Evolutionary conservation across 1,284 basidiomycete genomes (phyloP).

Genomic region (Neolentinus lepideus): DNA sequence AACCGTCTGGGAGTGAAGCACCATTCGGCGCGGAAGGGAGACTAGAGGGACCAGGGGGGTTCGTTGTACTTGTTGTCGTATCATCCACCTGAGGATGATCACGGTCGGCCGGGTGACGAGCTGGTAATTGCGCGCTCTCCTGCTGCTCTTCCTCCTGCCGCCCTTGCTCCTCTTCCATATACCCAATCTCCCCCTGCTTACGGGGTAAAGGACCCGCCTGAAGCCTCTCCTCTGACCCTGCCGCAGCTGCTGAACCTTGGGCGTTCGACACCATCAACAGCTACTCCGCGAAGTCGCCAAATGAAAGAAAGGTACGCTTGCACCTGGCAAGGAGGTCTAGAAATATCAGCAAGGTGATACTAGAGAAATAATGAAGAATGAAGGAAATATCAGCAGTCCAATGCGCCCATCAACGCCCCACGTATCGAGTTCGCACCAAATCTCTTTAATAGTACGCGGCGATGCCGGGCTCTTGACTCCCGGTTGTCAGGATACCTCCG

Average conservation of each 20-base stretch:
- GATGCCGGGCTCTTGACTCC: not conserved
- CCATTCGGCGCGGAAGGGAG: conserved; percentile 12
- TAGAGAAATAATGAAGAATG: conserved; percentile 4
- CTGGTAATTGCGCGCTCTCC: conserved; percentile 20
- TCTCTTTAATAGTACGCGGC: not conserved
- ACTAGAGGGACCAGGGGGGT: conserved; percentile 9
- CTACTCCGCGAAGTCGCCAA: conserved; percentile 10
- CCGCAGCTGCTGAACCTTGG: conserved; percentile 12
- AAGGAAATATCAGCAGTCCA: conserved; percentile 1
- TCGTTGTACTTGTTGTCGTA: conserved; percentile 12
- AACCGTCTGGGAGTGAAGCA: conserved; percentile 12
- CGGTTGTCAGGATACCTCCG: not conserved
- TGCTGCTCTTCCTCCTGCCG: conserved; percentile 14
- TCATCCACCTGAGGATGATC: conserved; percentile 18
- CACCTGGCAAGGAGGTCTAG: conserved; percentile 25
- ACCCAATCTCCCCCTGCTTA: conserved; percentile 65
- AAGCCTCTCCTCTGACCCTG: conserved; percentile 18
- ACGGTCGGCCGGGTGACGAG: conserved; percentile 54
- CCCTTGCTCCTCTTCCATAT: conserved; percentile 32
- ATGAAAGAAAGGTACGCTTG: conserved; percentile 15
- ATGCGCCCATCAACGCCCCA: not conserved
- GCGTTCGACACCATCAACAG: conserved; percentile 15
- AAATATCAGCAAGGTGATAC: not conserved
- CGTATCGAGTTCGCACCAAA: not conserved
- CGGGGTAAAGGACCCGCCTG: conserved; percentile 56